Evolutionary conservation across 2,329 filamentous ascomycete genomes (phyloP), one percentile per base, ranked within the genome.

Genomic region (Plectosphaerella plurivora): DNA sequence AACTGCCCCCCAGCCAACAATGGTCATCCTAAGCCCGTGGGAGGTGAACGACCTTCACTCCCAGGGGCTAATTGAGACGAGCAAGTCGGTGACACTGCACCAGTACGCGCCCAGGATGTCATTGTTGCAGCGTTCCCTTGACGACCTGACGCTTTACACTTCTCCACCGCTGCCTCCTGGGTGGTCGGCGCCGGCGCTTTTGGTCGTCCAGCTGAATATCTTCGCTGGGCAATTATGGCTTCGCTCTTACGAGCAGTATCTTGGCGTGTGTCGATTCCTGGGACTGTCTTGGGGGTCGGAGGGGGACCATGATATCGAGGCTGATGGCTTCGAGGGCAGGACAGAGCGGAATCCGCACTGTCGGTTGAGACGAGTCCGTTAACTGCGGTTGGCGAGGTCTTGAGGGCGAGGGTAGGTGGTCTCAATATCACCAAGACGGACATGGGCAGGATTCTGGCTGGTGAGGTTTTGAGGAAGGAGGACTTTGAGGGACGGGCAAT

Each of bases 191-290:
- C 18, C 54, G 46, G 8, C 52, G 64, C 5, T 60, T 57, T 14
- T 62, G 59, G 49, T 22, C 11, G 2, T 37, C 35, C 44, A 47
- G 45, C 72, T 90, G 0, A 86, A 87, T 42, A 66, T 90, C 0
- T 89, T 91, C 51, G 73, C 87, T 0, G 87, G 87, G 0, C 83
- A 87, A 51, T 71, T 89, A 0, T 90, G 89, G 57, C 69, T 89
- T 9, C 64, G 62, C 0, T 75, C 71, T 0, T 79, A 73, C 44
- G 53, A 68, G 0, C 77, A 88, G 50, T 91, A 89, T 55, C 56
- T 63, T 0, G 62, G 68, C 1, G 61, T 77, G 0, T 86, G 82
- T 54, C 62, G 69, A 1, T 76, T 74, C 44, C 66, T 88, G 0
- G 78, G 82, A 0, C 60, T 87, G 0, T 64, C 71, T 0, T 71